phyloP scores from a whole-genome alignment of 352 stramenopile genomes.

The Globisporangium okanoganense region DNA sequence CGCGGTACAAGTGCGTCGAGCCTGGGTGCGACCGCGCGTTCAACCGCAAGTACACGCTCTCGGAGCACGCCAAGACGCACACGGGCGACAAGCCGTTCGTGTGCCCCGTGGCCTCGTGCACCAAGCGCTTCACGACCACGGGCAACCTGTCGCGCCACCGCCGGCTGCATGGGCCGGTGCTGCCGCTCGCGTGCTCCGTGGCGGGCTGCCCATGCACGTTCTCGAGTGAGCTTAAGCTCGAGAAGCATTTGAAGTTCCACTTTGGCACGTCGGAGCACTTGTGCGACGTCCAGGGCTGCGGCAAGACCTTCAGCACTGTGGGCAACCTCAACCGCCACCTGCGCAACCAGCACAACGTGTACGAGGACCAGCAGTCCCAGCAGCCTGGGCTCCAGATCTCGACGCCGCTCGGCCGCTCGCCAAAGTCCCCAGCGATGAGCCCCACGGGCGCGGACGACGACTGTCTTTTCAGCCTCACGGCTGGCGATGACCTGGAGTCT shows the following conservation, averaged over 20 bases:
- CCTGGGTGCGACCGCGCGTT: slow-evolving; percentile 22
- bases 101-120: slow-evolving; percentile 32
- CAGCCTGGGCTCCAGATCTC: background rate
- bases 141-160: slow-evolving; percentile 50
- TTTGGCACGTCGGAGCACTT: slow-evolving; percentile 24
- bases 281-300: slow-evolving; percentile 9
- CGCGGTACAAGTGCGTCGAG: slow-evolving; percentile 18
- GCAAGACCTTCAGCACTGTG: slow-evolving; percentile 21
- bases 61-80: slow-evolving; percentile 53
- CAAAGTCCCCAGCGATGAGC: background rate
- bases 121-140: slow-evolving; percentile 47
- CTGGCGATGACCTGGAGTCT: background rate
- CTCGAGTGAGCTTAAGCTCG: slow-evolving; percentile 32
- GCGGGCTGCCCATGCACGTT: slow-evolving; percentile 28
- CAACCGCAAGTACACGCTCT: slow-evolving; percentile 47
- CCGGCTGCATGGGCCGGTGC: slow-evolving; percentile 36
- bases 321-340: slow-evolving; percentile 21
- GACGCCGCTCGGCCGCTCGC: background rate
- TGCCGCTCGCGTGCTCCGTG: slow-evolving; percentile 28
- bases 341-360: slow-evolving; percentile 20
- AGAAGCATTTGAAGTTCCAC: slow-evolving; percentile 46
- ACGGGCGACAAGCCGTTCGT: slow-evolving; percentile 47
- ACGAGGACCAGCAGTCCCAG: slow-evolving; percentile 2
- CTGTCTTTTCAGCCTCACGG: slow-evolving; percentile 5
- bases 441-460: slow-evolving; percentile 6